Percentiles rank a stretch among this genome's conserved stretches.
phyloP scores from a whole-genome alignment of 1,139 yeast genomes.

The Ogataea hybrid region DNA sequence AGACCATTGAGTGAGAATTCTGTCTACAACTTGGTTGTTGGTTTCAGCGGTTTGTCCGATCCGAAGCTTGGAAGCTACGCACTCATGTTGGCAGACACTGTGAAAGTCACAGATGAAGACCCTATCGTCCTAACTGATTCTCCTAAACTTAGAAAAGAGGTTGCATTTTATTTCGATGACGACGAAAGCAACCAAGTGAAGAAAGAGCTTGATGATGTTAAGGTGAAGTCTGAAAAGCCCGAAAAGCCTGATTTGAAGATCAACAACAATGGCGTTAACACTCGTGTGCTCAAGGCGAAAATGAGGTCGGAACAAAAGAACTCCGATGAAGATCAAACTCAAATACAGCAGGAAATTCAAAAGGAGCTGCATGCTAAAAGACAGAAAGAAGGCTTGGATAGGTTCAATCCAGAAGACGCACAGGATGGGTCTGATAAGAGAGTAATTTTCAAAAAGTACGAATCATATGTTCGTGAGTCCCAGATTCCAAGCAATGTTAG shows the following conservation, averaged over 20 bases:
- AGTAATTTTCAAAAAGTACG: constrained; percentile 85
- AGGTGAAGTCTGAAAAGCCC: constrained; percentile 24
- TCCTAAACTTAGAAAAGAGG: constrained; percentile 68
- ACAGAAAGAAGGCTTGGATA: constrained; percentile 78
- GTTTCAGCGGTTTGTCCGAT: constrained; percentile 63
- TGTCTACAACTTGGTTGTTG: constrained; percentile 73
- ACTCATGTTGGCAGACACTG: constrained; percentile 79
- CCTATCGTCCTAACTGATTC: constrained; percentile 72
- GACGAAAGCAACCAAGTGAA: constrained; percentile 38
- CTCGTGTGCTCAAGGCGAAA: constrained; percentile 73
- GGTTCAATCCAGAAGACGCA: constrained; percentile 76
- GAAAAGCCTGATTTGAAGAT: constrained; percentile 32
- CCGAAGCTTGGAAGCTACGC: constrained; percentile 59
- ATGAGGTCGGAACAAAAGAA: constrained; percentile 73
- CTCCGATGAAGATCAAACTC: constrained; percentile 79
- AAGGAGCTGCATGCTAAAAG: constrained; percentile 77
- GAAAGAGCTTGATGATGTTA: constrained; percentile 9
- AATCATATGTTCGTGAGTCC: constrained; percentile 88
- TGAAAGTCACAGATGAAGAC: constrained; percentile 61
- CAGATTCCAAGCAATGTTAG: constrained; percentile 84
- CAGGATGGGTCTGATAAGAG: constrained; percentile 61
- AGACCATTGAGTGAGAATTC: constrained; percentile 69
- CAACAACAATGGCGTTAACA: constrained; percentile 30
- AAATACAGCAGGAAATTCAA: constrained; percentile 81
- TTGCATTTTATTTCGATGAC: constrained; percentile 84